Conservation (phyloP, 371 early-diverging fungal genomes). For the Saksenaea oblongispora region DNA sequence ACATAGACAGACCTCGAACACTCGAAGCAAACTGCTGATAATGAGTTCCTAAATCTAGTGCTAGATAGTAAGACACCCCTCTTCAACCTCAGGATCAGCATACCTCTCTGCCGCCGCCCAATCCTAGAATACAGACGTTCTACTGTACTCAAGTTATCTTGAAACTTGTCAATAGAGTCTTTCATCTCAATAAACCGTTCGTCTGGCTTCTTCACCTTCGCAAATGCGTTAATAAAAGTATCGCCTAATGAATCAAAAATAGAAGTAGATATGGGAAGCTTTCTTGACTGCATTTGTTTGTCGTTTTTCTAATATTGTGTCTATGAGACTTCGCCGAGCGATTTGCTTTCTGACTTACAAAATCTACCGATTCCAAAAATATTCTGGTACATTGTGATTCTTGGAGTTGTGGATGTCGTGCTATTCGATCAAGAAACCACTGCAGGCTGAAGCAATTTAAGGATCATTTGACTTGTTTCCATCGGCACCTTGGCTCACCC, state of each 20-base stretch:
- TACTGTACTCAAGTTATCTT: constrained; percentile 79
- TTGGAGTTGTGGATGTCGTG: constrained; percentile 85
- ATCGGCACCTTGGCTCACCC: constrained; percentile 11
- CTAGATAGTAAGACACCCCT: background rate
- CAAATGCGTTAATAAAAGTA: constrained; percentile 85
- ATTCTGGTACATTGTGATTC: constrained; percentile 63
- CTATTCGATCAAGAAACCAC: constrained; percentile 81
- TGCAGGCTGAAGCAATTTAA: constrained; percentile 52
- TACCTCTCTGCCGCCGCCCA: constrained; percentile 69
- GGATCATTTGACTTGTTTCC: background rate
- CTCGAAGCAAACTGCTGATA: constrained; percentile 76
- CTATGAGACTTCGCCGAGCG: background rate
- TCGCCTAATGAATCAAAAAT: constrained; percentile 59
- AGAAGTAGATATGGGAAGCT: constrained; percentile 29
- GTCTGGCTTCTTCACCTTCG: constrained; percentile 88
- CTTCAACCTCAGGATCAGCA: background rate
- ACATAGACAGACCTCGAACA: constrained; percentile 70
- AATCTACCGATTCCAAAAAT: constrained; percentile 83
- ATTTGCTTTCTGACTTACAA: constrained; percentile 40
- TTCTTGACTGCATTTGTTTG: constrained; percentile 29
- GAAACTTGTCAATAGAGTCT: constrained; percentile 79
- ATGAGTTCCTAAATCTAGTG: constrained; percentile 74
- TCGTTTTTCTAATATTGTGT: constrained; percentile 35
- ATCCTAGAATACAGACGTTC: constrained; percentile 80
- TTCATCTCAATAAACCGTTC: constrained; percentile 82